Evolutionary conservation across 2,329 filamentous ascomycete genomes (phyloP).

Genomic region (Neonectria sp.): DNA sequence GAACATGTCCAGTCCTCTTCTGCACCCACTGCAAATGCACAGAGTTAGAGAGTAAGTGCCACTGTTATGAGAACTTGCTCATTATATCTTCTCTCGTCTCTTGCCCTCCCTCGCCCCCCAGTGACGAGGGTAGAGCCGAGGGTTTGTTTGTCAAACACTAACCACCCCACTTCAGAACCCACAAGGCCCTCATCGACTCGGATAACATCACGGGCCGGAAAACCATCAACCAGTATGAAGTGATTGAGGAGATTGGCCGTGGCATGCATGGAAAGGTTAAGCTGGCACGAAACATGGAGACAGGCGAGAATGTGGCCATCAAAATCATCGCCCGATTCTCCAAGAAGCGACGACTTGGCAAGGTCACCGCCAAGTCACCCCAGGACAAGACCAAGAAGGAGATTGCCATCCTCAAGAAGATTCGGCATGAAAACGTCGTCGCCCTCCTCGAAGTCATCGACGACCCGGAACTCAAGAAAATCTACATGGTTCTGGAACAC

Average conservation of each 20-base stretch:
- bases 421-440: conserved; percentile 96
- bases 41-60: conserved; percentile 81
- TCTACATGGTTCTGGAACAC: conserved; percentile 97
- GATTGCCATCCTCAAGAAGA: conserved; percentile 98
- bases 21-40: conserved; percentile 81
- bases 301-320: conserved; percentile 88
- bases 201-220: conserved; percentile 93
- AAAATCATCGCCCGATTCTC: conserved; percentile 98
- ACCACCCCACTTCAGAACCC: conserved; percentile 71
- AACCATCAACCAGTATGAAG: conserved; percentile 97
- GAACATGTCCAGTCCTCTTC: conserved; percentile 69
- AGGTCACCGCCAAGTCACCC: conserved; percentile 76
- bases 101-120: conserved; percentile 20
- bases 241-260: conserved; percentile 95
- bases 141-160: conserved; percentile 35
- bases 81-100: conserved; percentile 19
- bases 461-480: conserved; percentile 95
- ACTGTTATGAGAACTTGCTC: conserved; percentile 18
- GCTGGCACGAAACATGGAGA: conserved; percentile 85
- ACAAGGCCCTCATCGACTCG: conserved; percentile 91
- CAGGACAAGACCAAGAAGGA: conserved; percentile 92
- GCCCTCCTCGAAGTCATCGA: conserved; percentile 97
- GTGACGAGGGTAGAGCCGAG: conserved; percentile 23
- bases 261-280: conserved; percentile 99
- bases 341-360: conserved; percentile 92